Base-by-base conservation (phyloP, 345 rosid genomes). In the Salix exigua region DNA sequence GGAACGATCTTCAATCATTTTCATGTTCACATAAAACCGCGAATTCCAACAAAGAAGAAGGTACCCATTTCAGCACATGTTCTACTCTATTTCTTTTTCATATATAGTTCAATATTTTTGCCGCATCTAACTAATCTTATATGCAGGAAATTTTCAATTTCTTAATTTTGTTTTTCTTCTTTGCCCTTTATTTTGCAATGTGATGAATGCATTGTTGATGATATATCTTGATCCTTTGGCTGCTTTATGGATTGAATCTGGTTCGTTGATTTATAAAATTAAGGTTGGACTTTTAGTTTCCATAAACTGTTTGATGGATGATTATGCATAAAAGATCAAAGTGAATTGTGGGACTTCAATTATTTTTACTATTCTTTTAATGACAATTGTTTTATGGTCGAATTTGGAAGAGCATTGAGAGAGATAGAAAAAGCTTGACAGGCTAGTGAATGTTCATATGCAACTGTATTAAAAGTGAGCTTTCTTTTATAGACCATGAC, bases 401-500 rank as follows among this genome's bases (percentile, higher is more conserved):
- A 73, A 77, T 65, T 72, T 51, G 68, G 50, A 66, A 40, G 37
- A 31, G 26, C 25, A 28, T 42, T 11, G 31, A 69, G 44, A 69
- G 35, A 33, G 35, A 33, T 0, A 6, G 37, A 51, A 31, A 44
- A 68, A 73, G 73, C 68, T 70, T 14, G 2, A 60, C 21, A 65
- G 51, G 48, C 7, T 25, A 7, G 73, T 64, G 42, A 48, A 64
- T 67, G 46, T 55, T 16, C 71, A 26, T 60, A 37, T 42, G 78
- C 62, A 76, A 75, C 66, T 25, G 14, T 70, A 64, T 10, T 44
- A 31, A 58, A 70, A 25, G 50, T 11, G 28, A 33, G 12, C 71
- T 70, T 63, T 66, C 44, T 38, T 66, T 77, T 35, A 12, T 37
- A 42, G 9, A 82, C 73, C 78, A 88, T 93, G 94, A 82, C 81